phyloP scores from a whole-genome alignment of 345 rosid genomes.

The Boechera retrofracta region DNA sequence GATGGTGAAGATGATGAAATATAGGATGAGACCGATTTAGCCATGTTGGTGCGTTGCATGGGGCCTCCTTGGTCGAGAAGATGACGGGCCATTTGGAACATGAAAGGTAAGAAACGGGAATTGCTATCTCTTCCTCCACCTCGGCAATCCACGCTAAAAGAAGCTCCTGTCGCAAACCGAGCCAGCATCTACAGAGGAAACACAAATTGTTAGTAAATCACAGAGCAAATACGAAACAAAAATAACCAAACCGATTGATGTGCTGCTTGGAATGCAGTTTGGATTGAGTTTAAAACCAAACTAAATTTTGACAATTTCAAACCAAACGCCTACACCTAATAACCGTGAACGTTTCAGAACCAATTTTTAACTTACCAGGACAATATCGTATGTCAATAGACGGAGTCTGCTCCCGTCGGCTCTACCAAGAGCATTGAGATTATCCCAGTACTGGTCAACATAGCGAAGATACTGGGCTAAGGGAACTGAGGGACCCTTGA shows the following conservation, averaged over 20 bases:
- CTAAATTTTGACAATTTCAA: neutral
- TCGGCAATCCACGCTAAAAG: constrained; percentile 79
- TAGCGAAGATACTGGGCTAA: constrained; percentile 75
- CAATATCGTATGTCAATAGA: constrained; percentile 89
- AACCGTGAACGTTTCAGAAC: constrained; percentile 10
- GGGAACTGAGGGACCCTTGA: constrained; percentile 88
- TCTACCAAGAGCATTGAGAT: constrained; percentile 90
- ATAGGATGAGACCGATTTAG: constrained; percentile 78
- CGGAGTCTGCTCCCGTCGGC: constrained; percentile 96
- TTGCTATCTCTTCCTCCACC: constrained; percentile 99
- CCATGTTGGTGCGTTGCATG: constrained; percentile 72
- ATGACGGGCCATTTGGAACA: constrained; percentile 93
- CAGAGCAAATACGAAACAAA: neutral
- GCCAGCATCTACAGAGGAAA: constrained; percentile 78
- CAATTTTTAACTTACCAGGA: constrained; percentile 64
- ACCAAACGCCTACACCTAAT: neutral
- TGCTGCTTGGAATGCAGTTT: neutral
- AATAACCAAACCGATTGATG: neutral
- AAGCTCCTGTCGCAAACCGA: constrained; percentile 97
- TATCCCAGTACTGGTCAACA: constrained; percentile 96
- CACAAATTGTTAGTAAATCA: constrained; percentile 27
- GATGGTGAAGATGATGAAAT: constrained; percentile 50
- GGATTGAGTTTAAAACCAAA: neutral
- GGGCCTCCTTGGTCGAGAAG: constrained; percentile 95
- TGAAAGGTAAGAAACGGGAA: constrained; percentile 90